Percentiles rank a stretch among this genome's conserved stretches.
Conservation (phyloP, 306 rosid genomes). For the Cucurbita maxima region DNA sequence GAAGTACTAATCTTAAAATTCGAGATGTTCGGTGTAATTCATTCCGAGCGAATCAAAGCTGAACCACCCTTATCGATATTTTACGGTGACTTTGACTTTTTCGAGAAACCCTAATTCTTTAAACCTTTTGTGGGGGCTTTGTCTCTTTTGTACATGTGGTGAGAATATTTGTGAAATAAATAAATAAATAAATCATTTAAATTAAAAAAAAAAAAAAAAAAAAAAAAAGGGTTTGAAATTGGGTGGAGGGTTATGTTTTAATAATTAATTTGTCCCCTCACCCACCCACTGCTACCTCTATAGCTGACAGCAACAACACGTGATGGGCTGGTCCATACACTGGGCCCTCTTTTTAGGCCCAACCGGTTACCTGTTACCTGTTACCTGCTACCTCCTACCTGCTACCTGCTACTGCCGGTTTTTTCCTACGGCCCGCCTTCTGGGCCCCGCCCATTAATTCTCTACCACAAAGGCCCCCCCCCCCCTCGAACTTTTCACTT, state of each 20-base stretch:
- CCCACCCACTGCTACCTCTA: constrained; percentile 20
- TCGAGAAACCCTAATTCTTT: not conserved
- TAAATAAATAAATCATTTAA: not conserved
- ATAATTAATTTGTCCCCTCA: constrained; percentile 11
- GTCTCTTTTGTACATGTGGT: not conserved
- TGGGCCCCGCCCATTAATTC: not conserved
- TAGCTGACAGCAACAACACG: constrained; percentile 22
- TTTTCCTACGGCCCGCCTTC: not conserved
- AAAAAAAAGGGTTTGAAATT: not conserved
- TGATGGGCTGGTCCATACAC: constrained; percentile 16
- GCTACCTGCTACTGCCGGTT: constrained; percentile 2
- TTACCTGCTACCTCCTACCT: constrained; percentile 4
- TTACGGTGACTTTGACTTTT: not conserved
- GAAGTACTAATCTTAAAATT: not conserved
- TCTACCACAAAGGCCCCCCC: not conserved
- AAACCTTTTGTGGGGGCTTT: not conserved
- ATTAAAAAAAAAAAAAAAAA: no score
- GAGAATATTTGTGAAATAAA: not conserved
- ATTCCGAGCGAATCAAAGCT: not conserved
- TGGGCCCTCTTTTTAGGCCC: constrained; percentile 8
- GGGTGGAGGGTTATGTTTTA: not conserved
- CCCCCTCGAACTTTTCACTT: not conserved
- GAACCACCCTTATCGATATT: not conserved
- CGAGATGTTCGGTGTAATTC: not conserved
- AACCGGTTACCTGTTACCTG: constrained; percentile 7